Conservation (phyloP, 441 rosid genomes). For the Eutrema salsugineum region DNA sequence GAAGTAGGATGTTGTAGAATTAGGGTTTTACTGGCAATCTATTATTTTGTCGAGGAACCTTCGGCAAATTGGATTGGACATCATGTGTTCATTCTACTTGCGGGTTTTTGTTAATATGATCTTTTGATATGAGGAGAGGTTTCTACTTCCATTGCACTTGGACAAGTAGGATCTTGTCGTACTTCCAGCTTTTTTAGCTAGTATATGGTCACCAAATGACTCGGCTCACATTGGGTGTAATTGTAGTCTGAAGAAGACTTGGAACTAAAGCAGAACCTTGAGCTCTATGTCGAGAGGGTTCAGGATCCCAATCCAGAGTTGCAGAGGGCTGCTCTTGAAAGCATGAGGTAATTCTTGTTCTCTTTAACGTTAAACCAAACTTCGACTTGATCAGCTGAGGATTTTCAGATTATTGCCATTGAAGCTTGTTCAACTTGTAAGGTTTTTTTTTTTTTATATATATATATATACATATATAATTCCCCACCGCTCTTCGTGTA, state of each 20-base stretch:
- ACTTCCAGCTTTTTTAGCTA: neutral
- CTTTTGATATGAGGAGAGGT: neutral
- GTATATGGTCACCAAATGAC: neutral
- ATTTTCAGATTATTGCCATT: neutral
- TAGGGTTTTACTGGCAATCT: neutral
- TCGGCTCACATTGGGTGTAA: neutral
- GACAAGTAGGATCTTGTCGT: neutral
- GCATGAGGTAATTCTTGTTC: slow-evolving; percentile 60
- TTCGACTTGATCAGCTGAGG: neutral
- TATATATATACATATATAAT: too few relatives aligned
- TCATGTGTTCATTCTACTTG: neutral
- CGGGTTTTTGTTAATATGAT: neutral
- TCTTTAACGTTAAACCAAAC: too few relatives aligned
- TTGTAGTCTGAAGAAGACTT: slow-evolving; percentile 88
- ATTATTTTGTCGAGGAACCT: neutral
- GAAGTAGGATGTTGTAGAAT: neutral
- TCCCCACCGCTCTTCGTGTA: neutral
- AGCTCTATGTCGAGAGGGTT: slow-evolving; percentile 84
- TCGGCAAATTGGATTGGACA: neutral
- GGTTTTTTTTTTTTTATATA: neutral
- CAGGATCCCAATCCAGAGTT: slow-evolving; percentile 79
- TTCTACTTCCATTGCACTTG: neutral
- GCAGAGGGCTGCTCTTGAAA: slow-evolving; percentile 84
- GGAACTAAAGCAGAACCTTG: slow-evolving; percentile 79
- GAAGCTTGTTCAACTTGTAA: neutral